phyloP scores from a whole-genome alignment of 805 yeast genomes.

The Candida mattraensis region DNA sequence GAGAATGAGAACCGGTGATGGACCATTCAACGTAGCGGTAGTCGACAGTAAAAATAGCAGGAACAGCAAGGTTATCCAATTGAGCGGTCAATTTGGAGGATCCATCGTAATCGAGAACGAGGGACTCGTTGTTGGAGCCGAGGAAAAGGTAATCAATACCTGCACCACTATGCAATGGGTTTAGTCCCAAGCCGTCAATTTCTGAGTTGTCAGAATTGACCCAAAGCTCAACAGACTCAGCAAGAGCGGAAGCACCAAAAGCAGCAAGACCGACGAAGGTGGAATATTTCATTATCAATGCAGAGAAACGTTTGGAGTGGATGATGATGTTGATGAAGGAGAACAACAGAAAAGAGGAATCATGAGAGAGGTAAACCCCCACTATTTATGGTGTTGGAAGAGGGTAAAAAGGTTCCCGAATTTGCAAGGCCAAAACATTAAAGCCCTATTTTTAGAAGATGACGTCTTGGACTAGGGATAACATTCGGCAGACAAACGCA shows the following conservation, averaged over 20 bases:
- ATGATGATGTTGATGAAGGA: not conserved
- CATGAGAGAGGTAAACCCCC: not conserved
- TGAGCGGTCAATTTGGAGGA: conserved; percentile 1
- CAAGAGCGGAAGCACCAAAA: conserved; percentile 13
- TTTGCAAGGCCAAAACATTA: too few relatives aligned
- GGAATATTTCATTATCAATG: conserved; percentile 15
- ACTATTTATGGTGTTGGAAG: conserved; percentile 7
- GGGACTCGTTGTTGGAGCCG: conserved; percentile 18
- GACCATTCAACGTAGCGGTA: conserved; percentile 9
- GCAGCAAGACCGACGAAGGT: conserved; percentile 16
- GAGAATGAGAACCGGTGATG: conserved; percentile 5
- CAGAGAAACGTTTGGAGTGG: not conserved
- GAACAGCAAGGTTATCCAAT: conserved; percentile 3
- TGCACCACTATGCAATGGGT: conserved; percentile 44
- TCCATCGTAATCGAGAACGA: conserved; percentile 24
- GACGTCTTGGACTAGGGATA: not conserved
- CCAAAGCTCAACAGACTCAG: conserved; percentile 25
- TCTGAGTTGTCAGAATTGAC: conserved; percentile 29
- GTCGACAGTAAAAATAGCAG: conserved; percentile 2
- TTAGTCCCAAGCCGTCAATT: conserved; percentile 33
- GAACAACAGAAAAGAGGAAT: not conserved
- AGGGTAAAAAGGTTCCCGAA: too few relatives aligned
- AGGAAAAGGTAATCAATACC: conserved; percentile 42
- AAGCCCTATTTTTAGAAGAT: conserved; percentile 11
- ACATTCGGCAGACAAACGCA: too few relatives aligned